A percentile compares a stretch with the other conserved stretches of the same genome.
Evolutionary conservation across 2,329 filamentous ascomycete genomes (phyloP).

Genomic region (Epichloe hybrida): DNA sequence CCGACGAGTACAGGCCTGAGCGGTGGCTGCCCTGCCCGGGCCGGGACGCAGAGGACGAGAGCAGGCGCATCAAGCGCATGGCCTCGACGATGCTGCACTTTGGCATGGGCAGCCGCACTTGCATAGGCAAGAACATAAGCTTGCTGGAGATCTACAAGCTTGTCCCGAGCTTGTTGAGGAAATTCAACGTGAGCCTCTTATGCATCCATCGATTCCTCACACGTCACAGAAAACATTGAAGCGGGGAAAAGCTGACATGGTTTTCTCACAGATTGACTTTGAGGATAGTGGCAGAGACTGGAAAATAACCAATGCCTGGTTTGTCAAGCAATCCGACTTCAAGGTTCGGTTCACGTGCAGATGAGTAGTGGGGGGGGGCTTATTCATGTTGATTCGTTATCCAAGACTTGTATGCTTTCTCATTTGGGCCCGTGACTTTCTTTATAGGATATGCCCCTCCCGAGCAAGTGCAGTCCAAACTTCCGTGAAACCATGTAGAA

Average conservation of each 20-base stretch:
- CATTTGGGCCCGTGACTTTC: too few relatives aligned
- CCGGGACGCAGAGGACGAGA: background rate
- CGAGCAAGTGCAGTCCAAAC: background rate
- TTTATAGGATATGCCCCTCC: too few relatives aligned
- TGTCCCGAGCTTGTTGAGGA: constrained; percentile 16
- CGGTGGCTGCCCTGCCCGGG: constrained; percentile 22
- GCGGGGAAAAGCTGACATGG: background rate
- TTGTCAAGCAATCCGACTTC: background rate
- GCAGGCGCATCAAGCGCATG: background rate
- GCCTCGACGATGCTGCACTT: constrained; percentile 14
- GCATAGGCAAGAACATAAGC: constrained; percentile 29
- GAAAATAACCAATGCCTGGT: background rate
- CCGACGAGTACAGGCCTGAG: constrained; percentile 24
- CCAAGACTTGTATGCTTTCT: too few relatives aligned
- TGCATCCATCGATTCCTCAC: background rate
- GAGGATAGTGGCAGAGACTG: background rate
- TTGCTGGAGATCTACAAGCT: constrained; percentile 29
- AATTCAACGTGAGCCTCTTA: background rate
- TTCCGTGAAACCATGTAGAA: background rate
- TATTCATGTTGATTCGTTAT: too few relatives aligned
- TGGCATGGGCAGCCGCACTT: constrained; percentile 27
- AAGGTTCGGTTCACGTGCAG: background rate
- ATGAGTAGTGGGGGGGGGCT: background rate
- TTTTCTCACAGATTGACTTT: background rate
- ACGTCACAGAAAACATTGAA: too few relatives aligned